These are phyloP conservation scores for Helminthosporium solani DNA, from an alignment of 2,329 filamentous ascomycete genomes.

Conservation along the genomic window DNA sequence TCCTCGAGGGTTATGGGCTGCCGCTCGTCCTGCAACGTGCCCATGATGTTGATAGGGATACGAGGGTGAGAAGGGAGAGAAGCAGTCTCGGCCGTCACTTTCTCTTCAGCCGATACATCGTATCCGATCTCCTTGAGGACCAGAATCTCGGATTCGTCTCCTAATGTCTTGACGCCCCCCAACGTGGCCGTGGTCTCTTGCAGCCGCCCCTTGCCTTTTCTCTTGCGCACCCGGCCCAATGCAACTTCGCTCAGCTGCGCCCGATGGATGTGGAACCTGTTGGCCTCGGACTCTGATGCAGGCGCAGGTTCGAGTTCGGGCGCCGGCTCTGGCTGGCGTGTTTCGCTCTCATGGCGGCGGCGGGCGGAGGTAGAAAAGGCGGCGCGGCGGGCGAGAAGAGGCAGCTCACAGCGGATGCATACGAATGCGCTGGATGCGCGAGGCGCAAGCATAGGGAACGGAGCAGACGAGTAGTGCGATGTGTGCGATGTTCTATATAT, in stretches of 20 bases:
- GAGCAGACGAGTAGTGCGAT: constrained; percentile 6
- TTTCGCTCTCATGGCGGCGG: constrained; percentile 25
- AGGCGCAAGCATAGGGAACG: constrained; percentile 39
- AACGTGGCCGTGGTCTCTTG: constrained; percentile 32
- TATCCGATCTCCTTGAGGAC: constrained; percentile 32
- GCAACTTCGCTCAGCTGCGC: constrained; percentile 16
- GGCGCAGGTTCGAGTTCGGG: not conserved
- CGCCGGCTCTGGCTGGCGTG: constrained; percentile 2
- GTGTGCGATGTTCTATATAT: too few relatives aligned
- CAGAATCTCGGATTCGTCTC: constrained; percentile 38
- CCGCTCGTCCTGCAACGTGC: constrained; percentile 28
- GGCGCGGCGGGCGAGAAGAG: constrained; percentile 17
- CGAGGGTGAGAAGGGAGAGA: constrained; percentile 7
- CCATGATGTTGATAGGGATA: constrained; percentile 27
- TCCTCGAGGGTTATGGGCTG: constrained; percentile 27
- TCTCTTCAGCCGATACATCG: constrained; percentile 7
- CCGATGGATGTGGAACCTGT: not conserved
- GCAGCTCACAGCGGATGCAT: constrained; percentile 43
- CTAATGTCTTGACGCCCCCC: constrained; percentile 32
- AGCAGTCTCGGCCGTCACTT: constrained; percentile 1
- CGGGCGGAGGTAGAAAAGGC: constrained; percentile 31
- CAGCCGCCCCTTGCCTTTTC: constrained; percentile 25
- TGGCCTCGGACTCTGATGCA: not conserved
- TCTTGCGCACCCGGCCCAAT: constrained; percentile 21
- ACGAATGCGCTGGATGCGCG: constrained; percentile 40